A percentile compares a stretch with the other conserved stretches of the same genome.
Conservation (phyloP, 805 yeast species). For the Zygotorulaspora florentina region DNA sequence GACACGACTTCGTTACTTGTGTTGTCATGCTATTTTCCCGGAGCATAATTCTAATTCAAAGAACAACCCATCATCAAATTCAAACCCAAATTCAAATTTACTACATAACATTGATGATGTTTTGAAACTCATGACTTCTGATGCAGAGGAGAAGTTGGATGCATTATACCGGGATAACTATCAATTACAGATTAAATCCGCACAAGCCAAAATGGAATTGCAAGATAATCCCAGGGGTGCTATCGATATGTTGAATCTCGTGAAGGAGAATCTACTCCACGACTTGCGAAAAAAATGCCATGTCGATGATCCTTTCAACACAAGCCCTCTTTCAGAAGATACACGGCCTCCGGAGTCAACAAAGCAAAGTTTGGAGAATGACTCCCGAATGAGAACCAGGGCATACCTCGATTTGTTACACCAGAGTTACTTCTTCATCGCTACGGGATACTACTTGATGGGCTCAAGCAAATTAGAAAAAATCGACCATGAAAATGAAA, state of each 20-base stretch:
- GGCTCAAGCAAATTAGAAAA: conserved; percentile 29
- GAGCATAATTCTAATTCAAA: conserved; percentile 14
- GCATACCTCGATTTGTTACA: conserved; percentile 54
- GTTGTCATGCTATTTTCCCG: conserved; percentile 65
- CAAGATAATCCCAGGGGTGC: conserved; percentile 50
- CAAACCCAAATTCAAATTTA: conserved; percentile 4
- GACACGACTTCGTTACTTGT: conserved; percentile 63
- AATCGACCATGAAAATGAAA: conserved; percentile 30
- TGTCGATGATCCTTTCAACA: conserved; percentile 18
- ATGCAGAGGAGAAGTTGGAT: conserved; percentile 47
- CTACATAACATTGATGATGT: conserved; percentile 54
- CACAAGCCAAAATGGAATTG: conserved; percentile 60
- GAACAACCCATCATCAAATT: conserved; percentile 1
- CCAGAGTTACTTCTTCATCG: conserved; percentile 72
- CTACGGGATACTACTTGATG: conserved; percentile 35
- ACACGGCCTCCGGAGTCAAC: not conserved
- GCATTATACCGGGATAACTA: conserved; percentile 47
- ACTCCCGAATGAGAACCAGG: conserved; percentile 14
- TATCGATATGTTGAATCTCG: conserved; percentile 40
- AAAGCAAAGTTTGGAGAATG: conserved; percentile 3
- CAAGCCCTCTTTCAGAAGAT: conserved; percentile 1
- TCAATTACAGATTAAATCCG: conserved; percentile 50
- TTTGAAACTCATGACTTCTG: conserved; percentile 56
- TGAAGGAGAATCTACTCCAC: conserved; percentile 34
- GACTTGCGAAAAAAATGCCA: conserved; percentile 25